Base-by-base conservation (phyloP, 129 eudicot species). In the Tagetes erecta region DNA sequence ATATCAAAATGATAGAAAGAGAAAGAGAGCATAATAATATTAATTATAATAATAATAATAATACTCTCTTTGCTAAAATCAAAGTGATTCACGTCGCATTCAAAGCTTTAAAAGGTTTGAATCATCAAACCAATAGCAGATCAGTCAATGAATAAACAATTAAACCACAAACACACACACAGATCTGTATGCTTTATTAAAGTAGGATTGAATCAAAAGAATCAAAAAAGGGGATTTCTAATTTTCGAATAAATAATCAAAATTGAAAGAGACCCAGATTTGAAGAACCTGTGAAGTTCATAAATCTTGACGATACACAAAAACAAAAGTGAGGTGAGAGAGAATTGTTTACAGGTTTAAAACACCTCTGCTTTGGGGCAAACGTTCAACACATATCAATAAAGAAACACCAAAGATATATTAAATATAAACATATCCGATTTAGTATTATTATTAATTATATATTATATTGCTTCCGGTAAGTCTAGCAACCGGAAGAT, bases 81-180 rank as follows among this genome's bases (percentile, higher is more conserved):
- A 71, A 79, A 79, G 84, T 75, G 71, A 10, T 53, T 59, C 75
- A 81, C 81, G 75, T 82, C 86, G 62, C 60, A 76, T 57, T 82
- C 79, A 82, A 78, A 62, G 83, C 59, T 78, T 68, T 67, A 72
- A 84, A 84, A 80, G 82, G 78, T 64, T 59, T 74, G 73, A 81
- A 84, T 84, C 83, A 84, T 81, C 13, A 84, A 80, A 75, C 82
- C 73, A 78, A 78, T 71, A 64, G 78, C 35, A 35, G 78, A 78
- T 62, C 82, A 78, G 82, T 78, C 82, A 78, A 78, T 77, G 81
- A 68, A 78, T 71, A 71, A 71, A 71, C 65, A 78, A 71, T 71
- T 71, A 71, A 14, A 62, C 77, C 0, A 13, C 52, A 47, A 44
- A 63, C 77, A 71, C 52, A 47, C 55, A 63, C 77, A 71, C 67